Evolutionary conservation across 805 yeast genomes (phyloP).

Genomic region (Saccharomyces cerevisiae): DNA sequence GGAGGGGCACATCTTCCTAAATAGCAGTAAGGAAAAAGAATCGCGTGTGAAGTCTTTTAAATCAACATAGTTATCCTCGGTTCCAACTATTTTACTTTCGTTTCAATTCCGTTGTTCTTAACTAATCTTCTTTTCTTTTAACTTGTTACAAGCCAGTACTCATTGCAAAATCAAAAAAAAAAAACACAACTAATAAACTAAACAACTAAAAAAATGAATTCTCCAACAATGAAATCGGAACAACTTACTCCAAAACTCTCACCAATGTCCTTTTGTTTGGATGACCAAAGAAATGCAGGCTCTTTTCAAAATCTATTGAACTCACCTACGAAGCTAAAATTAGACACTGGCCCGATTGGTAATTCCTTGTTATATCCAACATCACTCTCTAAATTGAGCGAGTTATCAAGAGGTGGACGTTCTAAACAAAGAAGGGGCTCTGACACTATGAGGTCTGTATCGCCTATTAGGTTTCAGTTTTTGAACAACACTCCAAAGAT

Average conservation of each 20-base stretch:
- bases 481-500: conserved; percentile 21
- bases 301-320: conserved; percentile 16
- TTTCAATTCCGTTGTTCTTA: background rate
- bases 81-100: background rate
- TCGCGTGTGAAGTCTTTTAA: background rate
- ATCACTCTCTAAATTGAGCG: conserved; percentile 27
- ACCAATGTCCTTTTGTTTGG: conserved; percentile 23
- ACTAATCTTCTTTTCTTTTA: background rate
- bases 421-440: conserved; percentile 15
- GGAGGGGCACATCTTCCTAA: background rate
- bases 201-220: conserved; percentile 12
- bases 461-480: conserved; percentile 22
- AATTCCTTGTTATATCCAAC: conserved; percentile 22
- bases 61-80: background rate
- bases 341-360: conserved; percentile 10
- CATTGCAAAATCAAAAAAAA: background rate
- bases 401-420: conserved; percentile 16
- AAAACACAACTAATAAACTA: background rate
- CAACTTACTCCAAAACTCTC: conserved; percentile 24
- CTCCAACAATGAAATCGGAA: conserved; percentile 23
- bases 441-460: conserved; percentile 22
- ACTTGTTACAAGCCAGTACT: background rate
- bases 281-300: conserved; percentile 14
- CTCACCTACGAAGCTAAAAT: conserved; percentile 25
- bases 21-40: background rate